Evolutionary conservation across 257 asterid species (phyloP).

Genomic region (Fraxinus cuspidata): DNA sequence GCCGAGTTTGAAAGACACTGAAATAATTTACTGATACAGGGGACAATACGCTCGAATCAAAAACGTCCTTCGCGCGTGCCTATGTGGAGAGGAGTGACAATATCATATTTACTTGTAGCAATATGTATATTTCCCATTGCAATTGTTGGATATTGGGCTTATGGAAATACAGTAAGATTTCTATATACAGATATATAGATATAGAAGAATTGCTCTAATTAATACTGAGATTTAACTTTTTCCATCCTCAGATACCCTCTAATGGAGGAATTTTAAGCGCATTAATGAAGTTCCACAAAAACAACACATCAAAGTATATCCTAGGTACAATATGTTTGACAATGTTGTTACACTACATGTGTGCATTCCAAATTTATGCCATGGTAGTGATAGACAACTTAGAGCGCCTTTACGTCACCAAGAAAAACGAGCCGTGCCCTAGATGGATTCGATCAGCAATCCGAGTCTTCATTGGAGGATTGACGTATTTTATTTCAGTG

Average conservation of each 20-base stretch:
- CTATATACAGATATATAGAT: background rate
- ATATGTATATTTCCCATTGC: conserved; percentile 60
- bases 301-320: conserved; percentile 40
- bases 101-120: conserved; percentile 43
- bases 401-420: conserved; percentile 46
- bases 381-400: conserved; percentile 70
- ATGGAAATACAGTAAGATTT: conserved; percentile 48
- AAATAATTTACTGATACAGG: conserved; percentile 33
- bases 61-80: conserved; percentile 32
- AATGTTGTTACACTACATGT: conserved; percentile 42
- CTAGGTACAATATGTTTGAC: conserved; percentile 37
- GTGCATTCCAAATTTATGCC: conserved; percentile 68
- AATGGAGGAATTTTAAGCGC: conserved; percentile 48
- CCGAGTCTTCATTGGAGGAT: conserved; percentile 54
- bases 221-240: background rate
- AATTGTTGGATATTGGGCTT: conserved; percentile 71
- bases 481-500: conserved; percentile 52
- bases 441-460: conserved; percentile 49
- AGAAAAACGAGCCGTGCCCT: conserved; percentile 52
- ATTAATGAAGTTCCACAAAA: conserved; percentile 28
- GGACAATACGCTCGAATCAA: conserved; percentile 52
- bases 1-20: background rate
- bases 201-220: background rate
- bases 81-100: conserved; percentile 68
- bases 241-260: conserved; percentile 31